These are phyloP conservation scores for Ceratocystis colombiana DNA, from an alignment of 2,329 filamentous ascomycete species.

Conservation along the genomic window DNA sequence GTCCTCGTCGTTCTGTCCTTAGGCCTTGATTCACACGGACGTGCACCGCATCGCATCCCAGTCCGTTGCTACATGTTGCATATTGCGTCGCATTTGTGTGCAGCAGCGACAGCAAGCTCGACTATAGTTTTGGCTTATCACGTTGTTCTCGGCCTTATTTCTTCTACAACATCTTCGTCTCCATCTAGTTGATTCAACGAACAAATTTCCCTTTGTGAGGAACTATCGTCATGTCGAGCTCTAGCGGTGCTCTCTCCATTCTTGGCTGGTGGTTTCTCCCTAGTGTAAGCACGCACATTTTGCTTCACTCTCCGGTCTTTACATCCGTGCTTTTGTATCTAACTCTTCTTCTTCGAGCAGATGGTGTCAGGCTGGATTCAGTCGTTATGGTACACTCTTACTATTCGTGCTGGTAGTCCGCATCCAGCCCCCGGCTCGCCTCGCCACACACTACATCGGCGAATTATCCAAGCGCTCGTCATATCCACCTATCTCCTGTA, in stretches of 20 bases:
- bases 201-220: neutral
- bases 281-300: conserved; percentile 33
- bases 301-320: neutral
- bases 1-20: neutral
- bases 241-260: conserved; percentile 35
- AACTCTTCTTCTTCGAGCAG: conserved; percentile 36
- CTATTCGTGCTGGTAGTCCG: conserved; percentile 79
- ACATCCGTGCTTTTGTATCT: conserved; percentile 20
- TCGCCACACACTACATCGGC: conserved; percentile 62
- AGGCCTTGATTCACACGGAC: neutral
- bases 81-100: conserved; percentile 10
- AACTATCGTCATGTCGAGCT: conserved; percentile 33
- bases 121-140: neutral
- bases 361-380: conserved; percentile 70
- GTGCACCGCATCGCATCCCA: conserved; percentile 10
- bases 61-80: conserved; percentile 1
- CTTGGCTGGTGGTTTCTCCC: conserved; percentile 44
- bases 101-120: neutral
- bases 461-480: conserved; percentile 72
- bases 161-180: neutral
- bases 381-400: conserved; percentile 72
- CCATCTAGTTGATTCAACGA: neutral
- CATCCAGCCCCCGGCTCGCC: conserved; percentile 61
- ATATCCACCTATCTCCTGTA: conserved; percentile 77
- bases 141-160: neutral